These are phyloP conservation scores for Citrus sp. DNA, from an alignment of 345 rosid genomes.

Conservation along the genomic window DNA sequence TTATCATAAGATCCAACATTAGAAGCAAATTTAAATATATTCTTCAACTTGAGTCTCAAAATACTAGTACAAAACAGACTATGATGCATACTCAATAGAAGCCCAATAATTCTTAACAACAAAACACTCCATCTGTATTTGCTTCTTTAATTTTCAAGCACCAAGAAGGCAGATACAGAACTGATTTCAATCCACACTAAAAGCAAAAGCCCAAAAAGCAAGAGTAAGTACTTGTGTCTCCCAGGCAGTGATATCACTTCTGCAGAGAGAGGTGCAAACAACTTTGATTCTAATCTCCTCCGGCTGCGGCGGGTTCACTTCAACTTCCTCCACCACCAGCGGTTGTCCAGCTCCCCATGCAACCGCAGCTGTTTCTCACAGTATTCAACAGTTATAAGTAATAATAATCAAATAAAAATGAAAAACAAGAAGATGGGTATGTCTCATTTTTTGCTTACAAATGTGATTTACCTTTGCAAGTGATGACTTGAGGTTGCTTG, in stretches of 20 bases:
- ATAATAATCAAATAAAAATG: neutral
- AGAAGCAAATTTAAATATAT: too few species aligned
- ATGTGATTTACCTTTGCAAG: conserved; percentile 34
- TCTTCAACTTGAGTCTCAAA: neutral
- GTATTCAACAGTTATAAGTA: neutral
- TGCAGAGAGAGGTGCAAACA: conserved; percentile 82
- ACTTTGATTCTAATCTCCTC: conserved; percentile 85
- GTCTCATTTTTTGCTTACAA: neutral
- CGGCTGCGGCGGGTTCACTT: conserved; percentile 75
- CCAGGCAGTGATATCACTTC: conserved; percentile 85
- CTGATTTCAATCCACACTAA: neutral
- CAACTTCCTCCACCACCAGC: conserved; percentile 79
- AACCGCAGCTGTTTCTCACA: conserved; percentile 65
- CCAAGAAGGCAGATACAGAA: neutral
- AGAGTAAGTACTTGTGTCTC: conserved; percentile 55
- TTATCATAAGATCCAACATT: neutral
- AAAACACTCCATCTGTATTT: neutral
- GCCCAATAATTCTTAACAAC: neutral
- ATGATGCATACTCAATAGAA: neutral
- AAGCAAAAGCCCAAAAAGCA: neutral
- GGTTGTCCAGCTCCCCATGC: conserved; percentile 84
- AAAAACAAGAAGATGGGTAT: neutral
- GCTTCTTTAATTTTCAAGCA: neutral
- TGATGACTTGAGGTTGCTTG: conserved; percentile 21
- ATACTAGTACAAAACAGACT: neutral